phyloP scores from a whole-genome alignment of 2,329 filamentous ascomycete genomes.

The Dothistroma septosporum region DNA sequence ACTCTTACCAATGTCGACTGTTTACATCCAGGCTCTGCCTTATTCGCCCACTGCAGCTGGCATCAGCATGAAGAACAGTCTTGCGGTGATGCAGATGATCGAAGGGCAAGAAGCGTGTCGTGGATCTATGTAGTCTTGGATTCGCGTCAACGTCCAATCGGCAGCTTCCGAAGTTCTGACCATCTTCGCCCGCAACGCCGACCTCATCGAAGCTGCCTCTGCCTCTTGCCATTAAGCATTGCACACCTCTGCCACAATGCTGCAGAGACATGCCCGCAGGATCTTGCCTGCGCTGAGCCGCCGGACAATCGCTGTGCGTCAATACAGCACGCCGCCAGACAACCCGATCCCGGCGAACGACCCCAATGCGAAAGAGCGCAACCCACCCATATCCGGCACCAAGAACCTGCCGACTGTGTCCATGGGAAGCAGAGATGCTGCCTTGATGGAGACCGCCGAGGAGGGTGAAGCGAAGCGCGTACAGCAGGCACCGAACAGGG shows the following conservation, averaged over 20 bases:
- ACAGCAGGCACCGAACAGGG: conserved; percentile 82
- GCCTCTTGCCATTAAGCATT: background rate
- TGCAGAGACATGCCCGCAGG: conserved; percentile 26
- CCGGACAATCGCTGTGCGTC: conserved; percentile 12
- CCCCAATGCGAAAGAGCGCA: conserved; percentile 49
- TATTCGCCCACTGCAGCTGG: no score
- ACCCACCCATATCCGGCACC: conserved; percentile 52
- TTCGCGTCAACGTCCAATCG: background rate
- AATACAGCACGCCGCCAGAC: conserved; percentile 27
- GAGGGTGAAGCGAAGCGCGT: conserved; percentile 55
- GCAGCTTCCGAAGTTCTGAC: background rate
- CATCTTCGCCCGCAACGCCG: background rate
- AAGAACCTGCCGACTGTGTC: conserved; percentile 55
- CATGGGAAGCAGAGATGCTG: conserved; percentile 48
- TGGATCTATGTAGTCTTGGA: background rate
- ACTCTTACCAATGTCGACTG: no score
- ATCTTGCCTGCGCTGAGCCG: conserved; percentile 24
- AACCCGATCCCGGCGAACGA: conserved; percentile 60
- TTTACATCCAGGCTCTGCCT: no score
- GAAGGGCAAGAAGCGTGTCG: background rate
- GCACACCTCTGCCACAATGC: conserved; percentile 20
- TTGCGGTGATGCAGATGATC: no score
- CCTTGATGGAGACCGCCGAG: conserved; percentile 54
- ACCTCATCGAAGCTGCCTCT: conserved; percentile 1
- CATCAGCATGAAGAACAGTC: no score